Conservation (phyloP, 345 rosid genomes). For the Alliaria petiolata region DNA sequence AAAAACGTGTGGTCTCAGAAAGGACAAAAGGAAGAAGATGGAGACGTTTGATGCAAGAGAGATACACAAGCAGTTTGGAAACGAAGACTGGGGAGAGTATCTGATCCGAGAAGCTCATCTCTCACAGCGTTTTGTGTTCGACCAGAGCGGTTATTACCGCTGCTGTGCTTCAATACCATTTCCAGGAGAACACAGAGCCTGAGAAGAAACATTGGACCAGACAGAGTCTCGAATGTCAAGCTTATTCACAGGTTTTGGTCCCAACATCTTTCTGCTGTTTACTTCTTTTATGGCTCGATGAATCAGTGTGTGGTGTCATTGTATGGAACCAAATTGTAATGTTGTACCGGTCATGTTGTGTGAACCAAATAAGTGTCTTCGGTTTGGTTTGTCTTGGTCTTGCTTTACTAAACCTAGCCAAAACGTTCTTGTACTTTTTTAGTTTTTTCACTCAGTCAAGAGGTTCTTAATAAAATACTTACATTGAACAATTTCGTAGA, state of each 20-base stretch:
- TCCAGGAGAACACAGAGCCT: constrained; percentile 37
- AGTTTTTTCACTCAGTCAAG: background rate
- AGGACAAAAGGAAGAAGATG: constrained; percentile 24
- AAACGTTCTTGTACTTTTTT: background rate
- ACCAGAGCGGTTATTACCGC: constrained; percentile 69
- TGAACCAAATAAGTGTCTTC: background rate
- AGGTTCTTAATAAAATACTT: background rate
- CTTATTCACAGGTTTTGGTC: background rate
- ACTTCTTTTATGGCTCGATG: background rate
- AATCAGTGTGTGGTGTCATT: no score
- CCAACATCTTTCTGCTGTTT: background rate
- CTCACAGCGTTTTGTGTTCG: constrained; percentile 66
- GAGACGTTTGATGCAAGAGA: constrained; percentile 70
- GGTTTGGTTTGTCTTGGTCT: background rate
- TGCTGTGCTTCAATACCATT: constrained; percentile 82
- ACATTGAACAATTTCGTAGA: background rate
- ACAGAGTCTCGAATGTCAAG: background rate
- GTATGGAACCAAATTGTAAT: constrained; percentile 1
- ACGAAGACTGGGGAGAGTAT: constrained; percentile 83
- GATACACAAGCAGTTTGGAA: constrained; percentile 62
- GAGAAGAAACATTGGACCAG: background rate
- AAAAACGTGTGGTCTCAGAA: constrained; percentile 37
- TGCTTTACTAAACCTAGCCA: background rate
- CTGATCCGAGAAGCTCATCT: constrained; percentile 89
- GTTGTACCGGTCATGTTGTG: constrained; percentile 6